These are phyloP conservation scores for Pseudogymnoascus pannorum DNA, from an alignment of 2,329 filamentous ascomycete genomes.

Conservation along the genomic window DNA sequence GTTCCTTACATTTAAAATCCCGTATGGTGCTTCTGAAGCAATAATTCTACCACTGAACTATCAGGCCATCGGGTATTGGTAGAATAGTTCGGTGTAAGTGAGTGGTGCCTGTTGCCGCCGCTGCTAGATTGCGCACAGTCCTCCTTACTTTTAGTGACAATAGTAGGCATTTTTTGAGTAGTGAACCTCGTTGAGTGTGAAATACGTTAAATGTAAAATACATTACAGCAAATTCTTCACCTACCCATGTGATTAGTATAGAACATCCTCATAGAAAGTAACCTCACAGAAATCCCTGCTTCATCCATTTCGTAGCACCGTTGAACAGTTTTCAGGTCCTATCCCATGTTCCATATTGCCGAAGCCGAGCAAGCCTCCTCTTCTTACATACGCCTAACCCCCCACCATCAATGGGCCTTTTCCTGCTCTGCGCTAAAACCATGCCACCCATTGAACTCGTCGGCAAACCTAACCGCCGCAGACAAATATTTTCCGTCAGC, in stretches of 20 bases:
- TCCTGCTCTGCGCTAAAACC: conserved; percentile 16
- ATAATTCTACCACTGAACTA: no score
- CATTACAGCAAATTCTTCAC: neutral
- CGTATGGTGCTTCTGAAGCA: no score
- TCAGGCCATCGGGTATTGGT: no score
- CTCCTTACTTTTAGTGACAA: no score
- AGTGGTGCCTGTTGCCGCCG: no score
- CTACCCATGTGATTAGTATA: neutral
- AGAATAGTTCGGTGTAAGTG: no score
- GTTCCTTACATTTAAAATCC: no score
- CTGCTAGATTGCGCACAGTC: no score
- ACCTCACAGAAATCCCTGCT: neutral
- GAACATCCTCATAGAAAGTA: neutral
- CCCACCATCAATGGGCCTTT: neutral
- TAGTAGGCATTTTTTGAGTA: no score
- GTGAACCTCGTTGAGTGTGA: no score
- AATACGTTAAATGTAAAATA: neutral
- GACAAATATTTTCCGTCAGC: conserved; percentile 57
- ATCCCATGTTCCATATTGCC: neutral
- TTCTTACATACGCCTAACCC: neutral
- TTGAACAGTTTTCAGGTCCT: neutral
- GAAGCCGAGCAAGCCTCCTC: neutral
- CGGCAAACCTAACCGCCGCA: conserved; percentile 63
- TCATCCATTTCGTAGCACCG: neutral
- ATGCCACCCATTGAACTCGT: conserved; percentile 65